Evolutionary conservation across 1,284 basidiomycete species (phyloP).

Genomic region (Ganoderma sinense): DNA sequence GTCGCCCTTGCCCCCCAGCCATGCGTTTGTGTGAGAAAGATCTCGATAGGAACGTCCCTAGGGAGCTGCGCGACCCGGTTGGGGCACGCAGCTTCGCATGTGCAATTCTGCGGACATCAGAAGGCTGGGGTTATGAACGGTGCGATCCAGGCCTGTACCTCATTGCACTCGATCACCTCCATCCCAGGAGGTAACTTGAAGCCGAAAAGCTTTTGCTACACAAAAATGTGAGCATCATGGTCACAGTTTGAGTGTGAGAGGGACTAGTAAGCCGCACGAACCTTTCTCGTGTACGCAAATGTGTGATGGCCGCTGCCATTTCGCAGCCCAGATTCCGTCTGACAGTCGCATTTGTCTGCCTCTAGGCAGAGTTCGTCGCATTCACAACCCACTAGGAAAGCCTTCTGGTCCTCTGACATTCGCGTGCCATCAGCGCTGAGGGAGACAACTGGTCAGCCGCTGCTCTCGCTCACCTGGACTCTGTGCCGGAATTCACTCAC

Average conservation of each 20-base stretch:
- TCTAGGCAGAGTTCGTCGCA: conserved; percentile 40
- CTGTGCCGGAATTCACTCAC: conserved; percentile 39
- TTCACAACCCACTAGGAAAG: conserved; percentile 40
- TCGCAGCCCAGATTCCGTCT: conserved; percentile 37
- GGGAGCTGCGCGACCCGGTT: conserved; percentile 48
- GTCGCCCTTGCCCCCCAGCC: conserved; percentile 49
- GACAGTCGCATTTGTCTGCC: conserved; percentile 41
- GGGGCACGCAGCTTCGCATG: conserved; percentile 34
- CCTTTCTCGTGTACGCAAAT: conserved; percentile 52
- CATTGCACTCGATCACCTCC: conserved; percentile 68
- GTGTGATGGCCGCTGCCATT: conserved; percentile 30
- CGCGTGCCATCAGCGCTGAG: not conserved
- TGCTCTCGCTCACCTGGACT: not conserved
- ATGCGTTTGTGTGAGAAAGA: conserved; percentile 43
- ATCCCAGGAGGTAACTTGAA: conserved; percentile 51
- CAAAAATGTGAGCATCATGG: not conserved
- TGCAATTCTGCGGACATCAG: conserved; percentile 33
- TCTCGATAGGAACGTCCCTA: conserved; percentile 43
- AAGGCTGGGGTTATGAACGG: not conserved
- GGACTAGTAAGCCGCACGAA: conserved; percentile 5
- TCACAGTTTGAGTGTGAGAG: not conserved
- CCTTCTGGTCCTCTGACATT: not conserved
- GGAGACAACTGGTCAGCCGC: not conserved
- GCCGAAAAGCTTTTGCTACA: conserved; percentile 55
- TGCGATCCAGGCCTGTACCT: conserved; percentile 45